Evolutionary conservation across 495 filamentous ascomycete genomes (phyloP).

Genomic region (Aspergillus conjunctus): DNA sequence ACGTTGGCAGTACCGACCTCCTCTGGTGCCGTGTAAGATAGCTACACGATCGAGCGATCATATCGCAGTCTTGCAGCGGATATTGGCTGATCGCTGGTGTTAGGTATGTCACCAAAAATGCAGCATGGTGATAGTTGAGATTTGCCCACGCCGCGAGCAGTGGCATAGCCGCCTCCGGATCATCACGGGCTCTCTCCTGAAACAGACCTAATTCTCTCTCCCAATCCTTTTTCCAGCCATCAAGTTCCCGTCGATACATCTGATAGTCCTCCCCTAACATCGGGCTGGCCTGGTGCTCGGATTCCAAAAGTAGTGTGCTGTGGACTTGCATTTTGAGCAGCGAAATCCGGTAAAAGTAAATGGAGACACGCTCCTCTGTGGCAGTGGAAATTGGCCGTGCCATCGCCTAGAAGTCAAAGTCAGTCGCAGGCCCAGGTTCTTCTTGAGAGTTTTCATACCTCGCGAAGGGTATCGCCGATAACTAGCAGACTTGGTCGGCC

Average conservation of each 20-base stretch:
- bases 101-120: neutral
- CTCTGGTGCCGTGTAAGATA: neutral
- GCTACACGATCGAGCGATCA: neutral
- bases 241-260: neutral
- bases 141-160: neutral
- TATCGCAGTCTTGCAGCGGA: neutral
- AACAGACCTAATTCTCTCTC: neutral
- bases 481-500: neutral
- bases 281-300: neutral
- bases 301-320: neutral
- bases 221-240: neutral
- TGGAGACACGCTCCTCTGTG: neutral
- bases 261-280: neutral
- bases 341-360: conserved; percentile 1
- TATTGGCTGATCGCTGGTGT: neutral
- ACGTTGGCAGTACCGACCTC: neutral
- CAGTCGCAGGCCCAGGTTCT: neutral
- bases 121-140: neutral
- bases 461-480: neutral
- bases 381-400: neutral
- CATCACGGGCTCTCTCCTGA: neutral
- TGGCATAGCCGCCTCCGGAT: neutral
- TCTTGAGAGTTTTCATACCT: neutral
- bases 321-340: neutral
- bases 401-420: neutral